Conservation (phyloP, 2,329 filamentous ascomycete species). For the Xylaria digitata region DNA sequence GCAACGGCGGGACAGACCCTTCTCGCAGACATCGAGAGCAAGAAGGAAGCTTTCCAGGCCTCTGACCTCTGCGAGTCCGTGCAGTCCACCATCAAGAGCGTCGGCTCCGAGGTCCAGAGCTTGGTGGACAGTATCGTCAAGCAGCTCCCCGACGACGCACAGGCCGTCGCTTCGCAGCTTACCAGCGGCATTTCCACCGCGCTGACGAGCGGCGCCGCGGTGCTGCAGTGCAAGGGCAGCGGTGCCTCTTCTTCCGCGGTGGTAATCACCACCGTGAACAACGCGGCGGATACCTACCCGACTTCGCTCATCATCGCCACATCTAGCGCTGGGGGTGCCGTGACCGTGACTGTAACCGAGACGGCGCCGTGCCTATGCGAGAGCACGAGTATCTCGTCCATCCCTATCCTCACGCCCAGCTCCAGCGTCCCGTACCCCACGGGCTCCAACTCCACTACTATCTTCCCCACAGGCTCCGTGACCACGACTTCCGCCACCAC, state of each 20-base stretch:
- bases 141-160: conserved; percentile 38
- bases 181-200: conserved; percentile 33
- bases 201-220: conserved; percentile 31
- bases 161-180: conserved; percentile 33
- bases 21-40: conserved; percentile 39
- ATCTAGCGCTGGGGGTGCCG: not conserved
- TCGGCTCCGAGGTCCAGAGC: conserved; percentile 36
- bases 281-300: not conserved
- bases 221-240: conserved; percentile 42
- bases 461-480: conserved; percentile 33
- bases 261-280: not conserved
- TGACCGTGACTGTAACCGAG: conserved; percentile 37
- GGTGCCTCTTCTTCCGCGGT: not conserved
- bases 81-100: conserved; percentile 27
- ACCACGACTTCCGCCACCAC: conserved; percentile 29
- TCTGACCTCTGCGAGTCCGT: conserved; percentile 39
- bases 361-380: conserved; percentile 35
- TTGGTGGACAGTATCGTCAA: conserved; percentile 39
- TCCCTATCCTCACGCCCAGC: conserved; percentile 8
- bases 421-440: conserved; percentile 22
- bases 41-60: conserved; percentile 42
- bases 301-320: conserved; percentile 11
- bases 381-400: conserved; percentile 4
- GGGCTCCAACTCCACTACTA: conserved; percentile 38
- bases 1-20: conserved; percentile 33